Percentiles rank a stretch among this genome's conserved stretches.
These are phyloP conservation scores for Penicillium occitanis DNA, from an alignment of 2,329 filamentous ascomycete species.

Conservation along the genomic window DNA sequence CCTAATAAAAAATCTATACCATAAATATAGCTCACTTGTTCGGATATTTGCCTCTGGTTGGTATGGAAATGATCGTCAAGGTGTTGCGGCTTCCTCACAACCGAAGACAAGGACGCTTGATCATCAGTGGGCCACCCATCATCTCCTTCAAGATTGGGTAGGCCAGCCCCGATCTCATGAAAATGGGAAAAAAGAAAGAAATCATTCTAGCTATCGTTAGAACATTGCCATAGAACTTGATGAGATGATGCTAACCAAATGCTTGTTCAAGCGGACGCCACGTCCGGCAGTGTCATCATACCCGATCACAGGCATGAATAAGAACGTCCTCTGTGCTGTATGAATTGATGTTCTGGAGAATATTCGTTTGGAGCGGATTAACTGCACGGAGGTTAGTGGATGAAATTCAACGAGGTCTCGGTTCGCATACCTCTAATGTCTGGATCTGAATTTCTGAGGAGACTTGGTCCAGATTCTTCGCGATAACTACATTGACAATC, in stretches of 20 bases:
- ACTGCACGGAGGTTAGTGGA: constrained; percentile 52
- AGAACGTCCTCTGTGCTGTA: constrained; percentile 71
- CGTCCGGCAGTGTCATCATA: constrained; percentile 35
- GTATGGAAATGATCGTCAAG: not conserved
- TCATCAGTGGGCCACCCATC: constrained; percentile 41
- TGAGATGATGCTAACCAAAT: constrained; percentile 38
- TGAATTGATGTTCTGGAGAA: constrained; percentile 74
- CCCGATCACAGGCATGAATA: constrained; percentile 72
- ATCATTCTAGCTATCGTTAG: constrained; percentile 59
- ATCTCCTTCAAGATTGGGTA: constrained; percentile 70
- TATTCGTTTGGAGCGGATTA: constrained; percentile 76
- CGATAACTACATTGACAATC: constrained; percentile 81
- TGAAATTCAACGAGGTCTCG: not conserved
- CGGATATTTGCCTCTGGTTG: not conserved
- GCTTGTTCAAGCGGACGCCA: constrained; percentile 37
- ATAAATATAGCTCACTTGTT: constrained; percentile 3
- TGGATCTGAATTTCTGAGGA: constrained; percentile 80
- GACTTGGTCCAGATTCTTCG: constrained; percentile 73
- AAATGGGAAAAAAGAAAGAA: constrained; percentile 85
- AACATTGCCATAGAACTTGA: not conserved
- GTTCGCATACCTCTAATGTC: constrained; percentile 55
- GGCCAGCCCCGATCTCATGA: constrained; percentile 70
- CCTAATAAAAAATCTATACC: too few relatives aligned
- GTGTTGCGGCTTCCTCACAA: constrained; percentile 32
- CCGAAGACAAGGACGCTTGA: constrained; percentile 38